Evolutionary conservation across 2,329 filamentous ascomycete genomes (phyloP), one percentile per base, ranked within the genome.

Genomic region (Alternaria infectoria): DNA sequence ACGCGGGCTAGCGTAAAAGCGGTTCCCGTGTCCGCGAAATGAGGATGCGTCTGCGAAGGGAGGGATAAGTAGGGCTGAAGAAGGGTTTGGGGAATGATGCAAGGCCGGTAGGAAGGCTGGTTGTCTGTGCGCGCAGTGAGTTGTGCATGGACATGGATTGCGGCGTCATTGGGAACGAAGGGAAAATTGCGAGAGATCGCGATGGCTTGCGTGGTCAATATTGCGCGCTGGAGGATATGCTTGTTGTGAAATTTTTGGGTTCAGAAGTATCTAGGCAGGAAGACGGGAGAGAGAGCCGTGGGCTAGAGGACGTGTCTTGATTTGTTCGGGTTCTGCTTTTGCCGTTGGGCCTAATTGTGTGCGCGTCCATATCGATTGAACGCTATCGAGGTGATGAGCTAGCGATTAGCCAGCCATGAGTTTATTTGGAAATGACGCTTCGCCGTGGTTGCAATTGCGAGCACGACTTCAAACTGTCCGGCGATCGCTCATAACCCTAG

Each of bases 401-500:
- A 64, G 57, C 32, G 25, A 56, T 28, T 47, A 56, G 45, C 40
- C 54, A 52, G 46, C 25, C 61, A 36, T 12, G 12, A 51, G 45
- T 21, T 50, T 52, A n/a, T 30, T 45, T 21, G 28, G 52, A 44
- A 55, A 54, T 30, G 19, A 46, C 26, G 36, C 32, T 54, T 45
- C n/a, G 52, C 47, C 46, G 50, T 47, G 40, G 12, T 28, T 46
- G 28, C 21, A 19, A n/a, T 30, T 32, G 23, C 32, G n/a, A 46
- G 36, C 43, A 62, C 55, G 49, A 54, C 58, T 62, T 79, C 83
- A 97, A 73, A 96, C 95, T 74, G 91, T 96, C 77, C 96, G 90
- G 84, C 95, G 92, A 85, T 99, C 96, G 45, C 93, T 96, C 94
- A 99, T 97, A 70, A 93, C 93, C 74, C 96, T 89, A 67, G 93